Percentiles rank a stretch among this genome's conserved stretches.
Conservation (phyloP, 768 basidiomycete genomes). For the Tulasnella sp. region DNA sequence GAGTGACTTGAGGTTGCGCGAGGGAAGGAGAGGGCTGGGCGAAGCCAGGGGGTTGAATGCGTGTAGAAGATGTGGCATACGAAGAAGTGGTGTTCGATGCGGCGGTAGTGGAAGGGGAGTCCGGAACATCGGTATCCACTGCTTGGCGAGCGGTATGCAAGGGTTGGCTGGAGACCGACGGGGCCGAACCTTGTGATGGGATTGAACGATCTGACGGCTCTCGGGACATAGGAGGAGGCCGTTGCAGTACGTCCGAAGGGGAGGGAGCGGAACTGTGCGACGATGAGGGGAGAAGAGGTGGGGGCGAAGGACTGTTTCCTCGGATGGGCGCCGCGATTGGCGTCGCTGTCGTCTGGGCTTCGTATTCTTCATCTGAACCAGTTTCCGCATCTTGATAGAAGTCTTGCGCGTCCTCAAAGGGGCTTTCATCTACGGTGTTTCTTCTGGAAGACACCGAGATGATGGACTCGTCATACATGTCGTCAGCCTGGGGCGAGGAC, state of each 20-base stretch:
- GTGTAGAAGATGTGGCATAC: background rate
- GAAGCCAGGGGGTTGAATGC: background rate
- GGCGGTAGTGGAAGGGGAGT: background rate
- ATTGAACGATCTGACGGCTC: background rate
- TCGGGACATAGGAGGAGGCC: background rate
- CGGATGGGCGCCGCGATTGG: background rate
- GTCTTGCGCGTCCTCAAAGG: background rate
- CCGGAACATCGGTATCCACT: background rate
- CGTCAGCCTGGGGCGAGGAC: constrained; percentile 1
- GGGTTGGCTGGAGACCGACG: background rate
- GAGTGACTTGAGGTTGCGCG: background rate
- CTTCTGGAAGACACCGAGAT: constrained; percentile 9
- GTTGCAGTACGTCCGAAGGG: background rate
- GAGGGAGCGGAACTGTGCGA: background rate
- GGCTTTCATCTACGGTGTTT: background rate
- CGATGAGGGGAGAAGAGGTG: background rate
- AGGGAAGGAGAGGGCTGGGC: background rate
- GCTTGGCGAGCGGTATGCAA: background rate
- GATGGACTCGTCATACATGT: constrained; percentile 10
- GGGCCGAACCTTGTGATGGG: background rate
- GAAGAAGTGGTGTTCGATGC: background rate
- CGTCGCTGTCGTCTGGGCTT: background rate
- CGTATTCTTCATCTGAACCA: background rate
- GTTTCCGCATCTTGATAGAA: background rate
- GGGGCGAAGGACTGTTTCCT: background rate